Evolutionary conservation across 805 yeast species (phyloP).

Genomic region (Yamadazyma ubonensis): DNA sequence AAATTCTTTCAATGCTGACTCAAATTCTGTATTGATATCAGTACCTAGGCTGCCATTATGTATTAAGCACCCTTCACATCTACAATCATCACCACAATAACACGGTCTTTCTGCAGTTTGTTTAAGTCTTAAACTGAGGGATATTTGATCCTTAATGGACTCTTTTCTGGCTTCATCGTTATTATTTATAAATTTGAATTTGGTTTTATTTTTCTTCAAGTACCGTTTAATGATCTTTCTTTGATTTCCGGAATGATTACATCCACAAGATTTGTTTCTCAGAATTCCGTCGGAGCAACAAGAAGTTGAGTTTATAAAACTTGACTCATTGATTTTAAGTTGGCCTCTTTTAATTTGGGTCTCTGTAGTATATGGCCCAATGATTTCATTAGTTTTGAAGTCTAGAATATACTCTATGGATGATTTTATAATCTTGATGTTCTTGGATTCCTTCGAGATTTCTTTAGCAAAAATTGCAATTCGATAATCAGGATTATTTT

Average conservation of each 20-base stretch:
- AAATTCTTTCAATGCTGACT: constrained; percentile 6
- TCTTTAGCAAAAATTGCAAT: constrained; percentile 59
- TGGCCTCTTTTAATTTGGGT: constrained; percentile 18
- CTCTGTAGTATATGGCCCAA: constrained; percentile 35
- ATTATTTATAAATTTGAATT: constrained; percentile 15
- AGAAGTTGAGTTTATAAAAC: constrained; percentile 33
- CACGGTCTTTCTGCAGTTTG: constrained; percentile 32
- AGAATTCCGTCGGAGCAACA: constrained; percentile 28
- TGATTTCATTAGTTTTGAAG: constrained; percentile 33
- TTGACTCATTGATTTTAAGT: constrained; percentile 28
- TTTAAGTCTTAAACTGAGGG: constrained; percentile 7
- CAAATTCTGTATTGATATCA: constrained; percentile 5
- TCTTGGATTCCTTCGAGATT: constrained; percentile 13
- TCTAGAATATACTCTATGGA: constrained; percentile 43
- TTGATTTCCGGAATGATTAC: constrained; percentile 32
- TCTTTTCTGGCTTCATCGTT: constrained; percentile 16
- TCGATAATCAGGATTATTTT: constrained; percentile 51
- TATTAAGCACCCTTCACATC: constrained; percentile 36
- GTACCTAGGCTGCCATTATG: constrained; percentile 25
- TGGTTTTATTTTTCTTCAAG: constrained; percentile 23
- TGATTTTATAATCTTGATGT: constrained; percentile 26
- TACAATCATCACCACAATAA: constrained; percentile 35
- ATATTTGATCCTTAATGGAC: constrained; percentile 12
- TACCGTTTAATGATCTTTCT: constrained; percentile 35
- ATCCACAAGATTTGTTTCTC: constrained; percentile 27